Evolutionary conservation across 2,329 filamentous ascomycete genomes (phyloP).

Genomic region (Aureobasidium sp.): DNA sequence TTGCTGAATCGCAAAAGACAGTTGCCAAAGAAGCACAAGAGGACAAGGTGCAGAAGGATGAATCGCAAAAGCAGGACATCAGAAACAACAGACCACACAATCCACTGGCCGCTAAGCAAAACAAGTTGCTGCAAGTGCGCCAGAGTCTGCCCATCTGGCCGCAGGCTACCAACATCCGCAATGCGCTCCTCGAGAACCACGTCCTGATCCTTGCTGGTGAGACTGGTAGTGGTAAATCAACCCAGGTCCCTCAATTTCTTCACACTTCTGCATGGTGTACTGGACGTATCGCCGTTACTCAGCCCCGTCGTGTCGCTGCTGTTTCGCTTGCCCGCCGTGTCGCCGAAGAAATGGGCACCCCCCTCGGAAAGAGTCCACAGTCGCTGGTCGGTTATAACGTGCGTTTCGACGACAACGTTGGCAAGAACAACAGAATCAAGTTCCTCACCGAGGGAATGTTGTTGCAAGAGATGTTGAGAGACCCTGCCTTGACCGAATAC

Average conservation of each 20-base stretch:
- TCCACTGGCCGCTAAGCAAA: not conserved
- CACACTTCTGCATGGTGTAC: conserved; percentile 71
- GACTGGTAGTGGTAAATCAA: conserved; percentile 94
- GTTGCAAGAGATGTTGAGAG: conserved; percentile 81
- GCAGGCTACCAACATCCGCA: conserved; percentile 60
- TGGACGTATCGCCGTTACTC: conserved; percentile 84
- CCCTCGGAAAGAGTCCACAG: conserved; percentile 48
- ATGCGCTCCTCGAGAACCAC: conserved; percentile 51
- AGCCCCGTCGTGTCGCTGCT: conserved; percentile 86
- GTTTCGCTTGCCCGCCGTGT: conserved; percentile 85
- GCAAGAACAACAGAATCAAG: conserved; percentile 78
- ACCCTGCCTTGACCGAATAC: conserved; percentile 74
- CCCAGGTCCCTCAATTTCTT: conserved; percentile 88
- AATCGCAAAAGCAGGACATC: not conserved
- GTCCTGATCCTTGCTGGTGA: conserved; percentile 83
- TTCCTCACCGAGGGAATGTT: conserved; percentile 96
- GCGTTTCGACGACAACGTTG: conserved; percentile 80
- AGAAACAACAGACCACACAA: not conserved
- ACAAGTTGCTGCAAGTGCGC: conserved; percentile 8
- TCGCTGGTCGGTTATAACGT: conserved; percentile 84
- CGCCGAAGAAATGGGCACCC: conserved; percentile 67
- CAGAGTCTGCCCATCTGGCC: conserved; percentile 71
- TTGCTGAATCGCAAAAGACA: not conserved
- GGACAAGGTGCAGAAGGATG: not conserved
- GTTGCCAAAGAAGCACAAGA: not conserved